Evolutionary conservation across 768 basidiomycete genomes (phyloP), one percentile per base, ranked within the genome.

Genomic region (Cystofilobasidium capitatum): DNA sequence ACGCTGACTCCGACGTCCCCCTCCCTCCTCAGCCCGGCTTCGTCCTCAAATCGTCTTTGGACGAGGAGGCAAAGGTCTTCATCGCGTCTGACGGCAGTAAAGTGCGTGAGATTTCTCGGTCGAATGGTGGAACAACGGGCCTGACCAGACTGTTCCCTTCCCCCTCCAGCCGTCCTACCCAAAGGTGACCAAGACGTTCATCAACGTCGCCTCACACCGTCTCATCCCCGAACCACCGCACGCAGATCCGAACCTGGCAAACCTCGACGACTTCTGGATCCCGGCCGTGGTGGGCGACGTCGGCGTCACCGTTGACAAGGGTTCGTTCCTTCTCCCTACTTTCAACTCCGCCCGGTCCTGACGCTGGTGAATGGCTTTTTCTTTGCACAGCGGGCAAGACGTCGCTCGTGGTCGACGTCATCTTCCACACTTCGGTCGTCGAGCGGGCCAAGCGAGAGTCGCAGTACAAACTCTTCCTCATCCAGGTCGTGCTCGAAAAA

Each of bases 401-500:
- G 17, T 62, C 61, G 4, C 61, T 68, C 7, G 47, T 68, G n/a
- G 31, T 68, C 42, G 66, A 68, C 62, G 55, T 58, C n/a, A 58
- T 68, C 12, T 36, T 62, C 12, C 36, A 40, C 8, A 62, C 61
- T 3, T 29, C 37, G 12, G 66, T 68, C 13, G 35, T 49, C 29
- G 40, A 33, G 13, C 49, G 42, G 26, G 47, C 61, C n/a, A 62
- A 58, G 44, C 37, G 51, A 6, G 60, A 68, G 24, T 22, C 54
- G 2, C 37, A 62, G 31, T 68, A 57, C 61, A 68, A 68, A 45
- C 66, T 62, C 13, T 63, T 57, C 55, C 51, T 68, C 33, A 63
- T 68, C n/a, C 59, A 68, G 42, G 37, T 62, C 44, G 66, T 62
- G 33, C 58, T 67, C 13, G 66, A 67, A n/a, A 61, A 61, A 39